phyloP scores from a whole-genome alignment of 768 basidiomycete species.

The Trametes gibbosa region DNA sequence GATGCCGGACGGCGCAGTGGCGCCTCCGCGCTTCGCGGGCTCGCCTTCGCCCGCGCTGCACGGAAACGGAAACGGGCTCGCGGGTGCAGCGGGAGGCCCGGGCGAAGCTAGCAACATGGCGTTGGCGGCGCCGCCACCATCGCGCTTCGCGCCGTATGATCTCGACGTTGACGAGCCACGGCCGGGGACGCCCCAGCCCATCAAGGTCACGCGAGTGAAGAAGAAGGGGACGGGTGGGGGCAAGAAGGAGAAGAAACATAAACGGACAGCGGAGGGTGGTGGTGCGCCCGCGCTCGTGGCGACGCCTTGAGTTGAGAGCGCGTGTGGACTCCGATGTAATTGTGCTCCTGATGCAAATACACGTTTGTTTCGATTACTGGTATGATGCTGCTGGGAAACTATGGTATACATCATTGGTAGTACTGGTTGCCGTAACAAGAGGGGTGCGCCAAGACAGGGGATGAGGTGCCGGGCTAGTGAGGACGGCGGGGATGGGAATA shows the following conservation, averaged over 20 bases:
- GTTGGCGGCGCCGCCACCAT: slow-evolving; percentile 27
- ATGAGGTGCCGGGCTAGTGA: not conserved
- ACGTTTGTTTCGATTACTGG: slow-evolving; percentile 21
- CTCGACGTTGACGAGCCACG: slow-evolving; percentile 47
- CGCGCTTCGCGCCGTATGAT: slow-evolving; percentile 53
- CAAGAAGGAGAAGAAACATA: slow-evolving; percentile 67
- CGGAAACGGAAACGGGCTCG: slow-evolving; percentile 11
- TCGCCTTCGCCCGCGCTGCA: slow-evolving; percentile 14
- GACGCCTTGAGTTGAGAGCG: not conserved
- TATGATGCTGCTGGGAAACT: slow-evolving; percentile 19
- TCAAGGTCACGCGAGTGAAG: slow-evolving; percentile 73
- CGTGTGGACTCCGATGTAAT: not conserved
- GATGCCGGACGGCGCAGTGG: slow-evolving; percentile 66
- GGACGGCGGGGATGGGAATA: not conserved
- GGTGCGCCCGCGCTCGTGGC: not conserved
- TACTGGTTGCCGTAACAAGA: slow-evolving; percentile 17
- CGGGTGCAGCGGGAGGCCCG: not conserved
- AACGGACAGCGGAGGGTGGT: slow-evolving; percentile 45
- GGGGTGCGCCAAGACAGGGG: slow-evolving; percentile 9
- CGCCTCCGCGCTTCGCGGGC: slow-evolving; percentile 8
- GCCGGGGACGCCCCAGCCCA: slow-evolving; percentile 62
- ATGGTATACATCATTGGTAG: slow-evolving; percentile 29
- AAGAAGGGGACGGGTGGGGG: slow-evolving; percentile 54
- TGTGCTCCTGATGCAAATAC: slow-evolving; percentile 10
- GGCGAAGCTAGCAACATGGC: too few relatives aligned